Conservation (phyloP, 2,329 filamentous ascomycete genomes). For the Fonsecaea nubica region DNA sequence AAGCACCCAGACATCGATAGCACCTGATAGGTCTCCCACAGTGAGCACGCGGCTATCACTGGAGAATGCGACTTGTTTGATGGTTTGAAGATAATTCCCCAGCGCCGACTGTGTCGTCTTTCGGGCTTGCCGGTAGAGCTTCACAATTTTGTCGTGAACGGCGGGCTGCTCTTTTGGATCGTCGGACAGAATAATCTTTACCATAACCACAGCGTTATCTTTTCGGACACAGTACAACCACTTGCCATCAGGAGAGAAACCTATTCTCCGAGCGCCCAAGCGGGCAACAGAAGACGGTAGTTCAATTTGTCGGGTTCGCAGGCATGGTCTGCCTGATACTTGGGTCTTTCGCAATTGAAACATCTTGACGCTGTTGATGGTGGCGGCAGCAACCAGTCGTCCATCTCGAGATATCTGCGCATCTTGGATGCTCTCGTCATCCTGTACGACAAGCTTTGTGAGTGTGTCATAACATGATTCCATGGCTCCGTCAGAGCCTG, state of each 20-base stretch:
- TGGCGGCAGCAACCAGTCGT: slow-evolving; percentile 76
- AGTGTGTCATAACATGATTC: slow-evolving; percentile 35
- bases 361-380: slow-evolving; percentile 74
- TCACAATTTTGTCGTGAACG: slow-evolving; percentile 52
- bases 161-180: slow-evolving; percentile 52
- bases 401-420: slow-evolving; percentile 75
- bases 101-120: slow-evolving; percentile 45
- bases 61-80: slow-evolving; percentile 79
- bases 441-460: slow-evolving; percentile 48
- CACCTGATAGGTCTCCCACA: slow-evolving; percentile 80
- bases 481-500: slow-evolving; percentile 12
- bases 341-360: slow-evolving; percentile 64
- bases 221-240: slow-evolving; percentile 62
- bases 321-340: slow-evolving; percentile 14
- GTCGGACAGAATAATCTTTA: slow-evolving; percentile 53
- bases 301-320: slow-evolving; percentile 70
- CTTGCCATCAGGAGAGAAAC: slow-evolving; percentile 56
- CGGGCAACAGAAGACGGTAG: slow-evolving; percentile 64
- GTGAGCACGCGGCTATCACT: slow-evolving; percentile 79
- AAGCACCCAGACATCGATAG: slow-evolving; percentile 84
- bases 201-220: slow-evolving; percentile 64
- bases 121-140: slow-evolving; percentile 51
- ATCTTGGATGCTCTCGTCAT: slow-evolving; percentile 83
- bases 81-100: slow-evolving; percentile 73
- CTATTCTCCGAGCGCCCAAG: slow-evolving; percentile 71